phyloP scores from a whole-genome alignment of 2,329 filamentous ascomycete species.

The Pezizomycotina sp. region DNA sequence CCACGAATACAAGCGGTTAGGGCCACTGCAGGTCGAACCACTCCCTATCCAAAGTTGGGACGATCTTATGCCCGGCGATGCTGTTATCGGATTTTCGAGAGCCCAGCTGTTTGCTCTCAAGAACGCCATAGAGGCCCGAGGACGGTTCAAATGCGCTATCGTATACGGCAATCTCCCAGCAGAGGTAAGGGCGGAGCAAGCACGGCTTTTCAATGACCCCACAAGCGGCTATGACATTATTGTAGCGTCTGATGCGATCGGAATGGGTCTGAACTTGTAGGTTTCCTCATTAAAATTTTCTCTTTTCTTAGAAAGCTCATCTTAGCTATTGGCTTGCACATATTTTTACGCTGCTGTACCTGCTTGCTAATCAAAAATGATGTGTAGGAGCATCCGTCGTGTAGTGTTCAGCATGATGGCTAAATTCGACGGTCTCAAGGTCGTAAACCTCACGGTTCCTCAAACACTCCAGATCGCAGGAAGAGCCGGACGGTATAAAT shows the following conservation, averaged over 20 bases:
- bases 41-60: no score
- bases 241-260: slow-evolving; percentile 87
- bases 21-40: slow-evolving; percentile 48
- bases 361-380: slow-evolving; percentile 14
- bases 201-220: slow-evolving; percentile 83
- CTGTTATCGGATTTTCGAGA: slow-evolving; percentile 72
- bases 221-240: slow-evolving; percentile 90
- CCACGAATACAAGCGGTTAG: slow-evolving; percentile 70
- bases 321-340: background rate
- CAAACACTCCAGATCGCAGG: slow-evolving; percentile 93
- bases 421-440: slow-evolving; percentile 50
- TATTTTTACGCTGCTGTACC: background rate
- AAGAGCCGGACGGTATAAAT: slow-evolving; percentile 71
- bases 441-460: slow-evolving; percentile 46
- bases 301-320: slow-evolving; percentile 8
- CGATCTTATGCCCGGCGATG: slow-evolving; percentile 70
- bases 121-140: slow-evolving; percentile 54
- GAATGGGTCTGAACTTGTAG: slow-evolving; percentile 89
- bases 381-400: slow-evolving; percentile 54
- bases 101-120: slow-evolving; percentile 68
- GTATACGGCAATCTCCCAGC: slow-evolving; percentile 86
- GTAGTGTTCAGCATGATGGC: slow-evolving; percentile 66
- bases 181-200: slow-evolving; percentile 82
- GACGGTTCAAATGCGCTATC: slow-evolving; percentile 68
- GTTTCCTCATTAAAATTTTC: slow-evolving; percentile 21